Conservation (phyloP, 257 asterid genomes). For the Nyctanthes arbortristis region DNA sequence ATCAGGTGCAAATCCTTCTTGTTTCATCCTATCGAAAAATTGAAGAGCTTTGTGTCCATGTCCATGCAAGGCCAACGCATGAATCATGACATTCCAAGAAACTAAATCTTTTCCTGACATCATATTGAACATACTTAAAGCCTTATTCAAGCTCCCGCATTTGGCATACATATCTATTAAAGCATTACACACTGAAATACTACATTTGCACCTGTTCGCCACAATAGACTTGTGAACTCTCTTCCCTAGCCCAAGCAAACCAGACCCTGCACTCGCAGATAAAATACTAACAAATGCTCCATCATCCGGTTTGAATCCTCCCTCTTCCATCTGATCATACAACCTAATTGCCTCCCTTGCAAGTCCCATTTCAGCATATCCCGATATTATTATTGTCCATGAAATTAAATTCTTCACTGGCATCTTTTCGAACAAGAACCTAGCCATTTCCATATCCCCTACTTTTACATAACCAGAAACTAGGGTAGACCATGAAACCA, state of each 20-base stretch:
- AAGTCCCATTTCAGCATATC: constrained; percentile 68
- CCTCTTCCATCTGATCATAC: constrained; percentile 51
- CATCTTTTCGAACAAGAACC: constrained; percentile 66
- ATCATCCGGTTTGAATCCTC: constrained; percentile 47
- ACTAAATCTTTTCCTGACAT: constrained; percentile 55
- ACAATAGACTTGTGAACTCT: constrained; percentile 53
- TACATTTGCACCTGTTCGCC: constrained; percentile 30
- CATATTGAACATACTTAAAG: constrained; percentile 47
- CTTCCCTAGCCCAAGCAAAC: constrained; percentile 67
- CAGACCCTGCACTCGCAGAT: constrained; percentile 72
- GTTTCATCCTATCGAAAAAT: constrained; percentile 56
- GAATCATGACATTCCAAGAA: constrained; percentile 86
- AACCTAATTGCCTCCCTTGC: constrained; percentile 58
- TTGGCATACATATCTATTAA: constrained; percentile 84
- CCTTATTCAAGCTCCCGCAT: constrained; percentile 68
- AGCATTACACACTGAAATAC: constrained; percentile 56
- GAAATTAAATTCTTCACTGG: constrained; percentile 76
- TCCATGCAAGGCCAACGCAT: constrained; percentile 74
- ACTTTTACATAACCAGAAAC: constrained; percentile 59
- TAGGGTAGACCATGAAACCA: constrained; percentile 80
- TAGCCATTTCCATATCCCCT: constrained; percentile 78
- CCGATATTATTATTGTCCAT: constrained; percentile 76
- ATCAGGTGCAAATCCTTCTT: constrained; percentile 63
- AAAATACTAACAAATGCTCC: constrained; percentile 59
- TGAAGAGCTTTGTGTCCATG: constrained; percentile 58